Evolutionary conservation across 2,329 filamentous ascomycete species (phyloP).

Genomic region (Hortaea sp.): DNA sequence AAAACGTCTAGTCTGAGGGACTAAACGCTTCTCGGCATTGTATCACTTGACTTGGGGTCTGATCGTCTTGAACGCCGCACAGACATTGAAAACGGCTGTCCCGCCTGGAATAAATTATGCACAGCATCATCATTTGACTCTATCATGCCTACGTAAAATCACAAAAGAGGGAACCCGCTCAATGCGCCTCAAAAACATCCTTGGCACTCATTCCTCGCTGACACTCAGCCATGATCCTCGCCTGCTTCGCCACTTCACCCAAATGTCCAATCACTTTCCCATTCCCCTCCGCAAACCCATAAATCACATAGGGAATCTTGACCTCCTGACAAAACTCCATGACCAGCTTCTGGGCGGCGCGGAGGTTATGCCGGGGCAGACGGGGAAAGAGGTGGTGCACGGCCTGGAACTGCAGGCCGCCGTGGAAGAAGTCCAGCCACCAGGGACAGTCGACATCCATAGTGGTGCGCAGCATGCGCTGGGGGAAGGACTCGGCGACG

Average conservation of each 20-base stretch:
- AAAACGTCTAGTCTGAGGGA: too few relatives aligned
- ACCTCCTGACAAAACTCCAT: slow-evolving; percentile 56
- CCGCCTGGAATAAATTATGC: too few relatives aligned
- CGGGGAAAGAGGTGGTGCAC: slow-evolving; percentile 62
- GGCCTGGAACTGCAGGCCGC: slow-evolving; percentile 63
- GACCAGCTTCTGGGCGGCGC: slow-evolving; percentile 49
- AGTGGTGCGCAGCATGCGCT: slow-evolving; percentile 60
- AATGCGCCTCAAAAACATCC: slow-evolving; percentile 21
- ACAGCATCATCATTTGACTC: too few relatives aligned
- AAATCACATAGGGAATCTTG: slow-evolving; percentile 51
- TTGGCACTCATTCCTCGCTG: slow-evolving; percentile 30
- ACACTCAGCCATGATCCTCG: slow-evolving; percentile 50
- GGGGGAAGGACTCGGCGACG: slow-evolving; percentile 55
- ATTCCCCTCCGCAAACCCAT: slow-evolving; percentile 55
- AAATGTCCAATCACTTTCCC: slow-evolving; percentile 44
- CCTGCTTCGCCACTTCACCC: slow-evolving; percentile 51
- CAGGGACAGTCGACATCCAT: slow-evolving; percentile 65
- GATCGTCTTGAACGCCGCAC: too few relatives aligned
- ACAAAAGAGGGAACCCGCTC: neutral
- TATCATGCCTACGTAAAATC: neutral
- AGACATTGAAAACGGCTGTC: too few relatives aligned
- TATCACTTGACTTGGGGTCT: too few relatives aligned
- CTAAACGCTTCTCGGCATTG: too few relatives aligned
- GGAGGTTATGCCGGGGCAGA: slow-evolving; percentile 58
- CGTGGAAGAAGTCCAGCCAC: slow-evolving; percentile 64